These are phyloP conservation scores for Castanopsis chinensis DNA, from an alignment of 306 rosid species.

Conservation along the genomic window DNA sequence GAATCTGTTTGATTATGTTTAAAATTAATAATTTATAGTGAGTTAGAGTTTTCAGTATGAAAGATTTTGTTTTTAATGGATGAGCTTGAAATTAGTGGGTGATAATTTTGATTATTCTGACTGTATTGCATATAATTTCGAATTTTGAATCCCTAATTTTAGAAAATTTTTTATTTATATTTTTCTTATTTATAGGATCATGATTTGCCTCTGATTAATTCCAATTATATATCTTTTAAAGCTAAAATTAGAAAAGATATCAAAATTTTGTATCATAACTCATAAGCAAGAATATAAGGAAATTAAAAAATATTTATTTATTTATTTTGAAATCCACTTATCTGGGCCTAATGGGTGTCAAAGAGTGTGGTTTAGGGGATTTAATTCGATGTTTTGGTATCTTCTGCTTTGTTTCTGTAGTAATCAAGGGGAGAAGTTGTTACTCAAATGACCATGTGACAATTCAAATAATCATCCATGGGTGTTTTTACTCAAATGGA, in stretches of 20 bases:
- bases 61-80: neutral
- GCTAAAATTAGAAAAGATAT: constrained; percentile 12
- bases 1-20: constrained; percentile 18
- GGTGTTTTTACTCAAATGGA: too few relatives aligned
- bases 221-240: constrained; percentile 11
- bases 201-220: neutral
- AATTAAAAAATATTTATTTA: neutral
- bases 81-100: neutral
- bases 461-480: too few relatives aligned
- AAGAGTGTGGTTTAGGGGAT: neutral
- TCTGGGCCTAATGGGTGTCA: neutral
- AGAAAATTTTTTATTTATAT: neutral
- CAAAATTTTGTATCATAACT: neutral
- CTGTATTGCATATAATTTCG: neutral
- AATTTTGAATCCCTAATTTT: neutral
- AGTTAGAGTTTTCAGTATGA: neutral
- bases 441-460: too few relatives aligned
- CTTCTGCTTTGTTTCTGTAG: neutral
- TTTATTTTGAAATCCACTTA: neutral
- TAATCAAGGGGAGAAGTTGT: neutral
- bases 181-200: neutral
- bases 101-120: neutral
- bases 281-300: neutral
- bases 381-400: neutral
- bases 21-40: neutral